Evolutionary conservation across 768 basidiomycete species (phyloP).

Genomic region (Hygrophoropsis aurantiaca): DNA sequence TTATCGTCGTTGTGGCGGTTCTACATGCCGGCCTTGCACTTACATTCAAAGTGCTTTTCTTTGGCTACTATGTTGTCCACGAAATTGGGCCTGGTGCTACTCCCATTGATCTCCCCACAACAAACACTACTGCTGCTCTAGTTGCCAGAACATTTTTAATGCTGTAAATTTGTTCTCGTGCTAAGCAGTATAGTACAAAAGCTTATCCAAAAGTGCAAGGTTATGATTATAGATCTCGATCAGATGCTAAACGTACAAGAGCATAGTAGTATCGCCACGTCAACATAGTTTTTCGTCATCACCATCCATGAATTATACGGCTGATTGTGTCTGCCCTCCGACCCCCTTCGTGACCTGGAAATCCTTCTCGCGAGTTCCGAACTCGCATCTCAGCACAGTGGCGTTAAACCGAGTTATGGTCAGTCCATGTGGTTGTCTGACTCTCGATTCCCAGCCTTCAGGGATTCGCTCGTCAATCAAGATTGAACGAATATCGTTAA

Average conservation of each 20-base stretch:
- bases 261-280: background rate
- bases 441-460: constrained; percentile 66
- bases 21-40: constrained; percentile 82
- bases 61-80: constrained; percentile 52
- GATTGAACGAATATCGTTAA: constrained; percentile 52
- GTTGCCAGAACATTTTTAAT: background rate
- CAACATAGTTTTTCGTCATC: background rate
- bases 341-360: background rate
- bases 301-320: background rate
- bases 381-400: background rate
- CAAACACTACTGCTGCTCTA: background rate
- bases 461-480: constrained; percentile 72
- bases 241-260: background rate
- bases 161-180: background rate
- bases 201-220: no score
- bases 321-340: background rate
- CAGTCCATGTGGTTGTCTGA: constrained; percentile 55
- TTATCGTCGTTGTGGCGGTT: constrained; percentile 72
- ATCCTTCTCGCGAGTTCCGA: background rate
- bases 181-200: background rate
- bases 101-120: constrained; percentile 22
- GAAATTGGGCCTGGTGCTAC: constrained; percentile 33
- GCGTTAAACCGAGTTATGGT: constrained; percentile 60
- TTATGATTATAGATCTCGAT: background rate
- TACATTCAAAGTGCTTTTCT: constrained; percentile 75